phyloP scores from a whole-genome alignment of 768 basidiomycete species.

The Lyophyllum semitale region DNA sequence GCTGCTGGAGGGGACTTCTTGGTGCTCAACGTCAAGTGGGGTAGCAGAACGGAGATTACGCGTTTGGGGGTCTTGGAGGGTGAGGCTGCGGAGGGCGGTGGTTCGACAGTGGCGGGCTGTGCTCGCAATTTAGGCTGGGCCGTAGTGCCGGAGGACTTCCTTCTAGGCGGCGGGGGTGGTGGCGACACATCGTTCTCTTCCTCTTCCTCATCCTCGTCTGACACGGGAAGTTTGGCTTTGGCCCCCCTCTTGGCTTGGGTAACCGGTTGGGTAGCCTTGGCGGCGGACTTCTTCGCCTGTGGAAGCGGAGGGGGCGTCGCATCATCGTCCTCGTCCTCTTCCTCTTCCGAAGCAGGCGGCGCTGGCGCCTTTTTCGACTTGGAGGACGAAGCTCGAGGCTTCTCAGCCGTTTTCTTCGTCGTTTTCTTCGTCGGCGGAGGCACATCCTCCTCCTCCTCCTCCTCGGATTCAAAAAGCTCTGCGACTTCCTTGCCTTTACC shows the following conservation, averaged over 20 bases:
- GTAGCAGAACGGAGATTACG: conserved; percentile 19
- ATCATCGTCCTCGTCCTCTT: conserved; percentile 5
- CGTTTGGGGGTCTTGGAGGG: conserved; percentile 18
- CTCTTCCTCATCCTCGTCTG: conserved; percentile 9
- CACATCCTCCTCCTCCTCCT: conserved; percentile 10
- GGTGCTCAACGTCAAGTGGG: conserved; percentile 11
- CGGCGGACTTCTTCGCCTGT: background rate
- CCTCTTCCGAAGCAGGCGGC: conserved; percentile 11
- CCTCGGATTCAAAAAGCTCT: conserved; percentile 6
- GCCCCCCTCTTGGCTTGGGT: background rate
- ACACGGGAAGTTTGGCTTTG: background rate
- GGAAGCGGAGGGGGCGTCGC: background rate
- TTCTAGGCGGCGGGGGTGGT: background rate
- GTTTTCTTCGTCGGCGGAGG: conserved; percentile 2
- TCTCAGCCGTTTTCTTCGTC: background rate
- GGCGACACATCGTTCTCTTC: conserved; percentile 1
- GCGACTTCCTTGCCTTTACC: conserved; percentile 7
- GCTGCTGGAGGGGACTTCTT: conserved; percentile 10
- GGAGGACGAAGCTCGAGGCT: background rate
- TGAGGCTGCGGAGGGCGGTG: background rate
- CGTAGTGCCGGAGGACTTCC: background rate
- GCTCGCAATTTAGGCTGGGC: background rate
- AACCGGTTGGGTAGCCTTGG: background rate
- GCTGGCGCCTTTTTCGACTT: conserved; percentile 1
- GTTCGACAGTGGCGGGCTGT: background rate